Evolutionary conservation across 805 yeast genomes (phyloP), one percentile per base, ranked within the genome.

Genomic region (Ogataea dorogensis): DNA sequence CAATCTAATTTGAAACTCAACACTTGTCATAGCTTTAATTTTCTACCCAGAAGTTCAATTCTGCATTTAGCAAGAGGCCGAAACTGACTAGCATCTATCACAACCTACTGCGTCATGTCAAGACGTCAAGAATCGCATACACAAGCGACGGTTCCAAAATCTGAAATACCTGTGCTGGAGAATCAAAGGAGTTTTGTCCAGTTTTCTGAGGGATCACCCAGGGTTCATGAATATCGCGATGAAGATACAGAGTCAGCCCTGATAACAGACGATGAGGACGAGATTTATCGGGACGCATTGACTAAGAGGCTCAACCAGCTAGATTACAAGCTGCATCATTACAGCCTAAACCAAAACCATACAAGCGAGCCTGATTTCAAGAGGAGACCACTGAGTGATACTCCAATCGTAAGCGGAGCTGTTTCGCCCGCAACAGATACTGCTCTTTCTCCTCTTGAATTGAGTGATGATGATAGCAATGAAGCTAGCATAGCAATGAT

Each of bases 341-440:
- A 44, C 25, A 24, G 38, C n/a, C 23, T 44, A 13, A 19, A n/a
- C 5, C 27, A 26, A 21, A 24, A 12, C 12, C 17, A n/a, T 5
- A 5, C 22, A 4, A 16, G n/a, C 13, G 5, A n/a, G 10, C n/a
- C 21, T 15, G 30, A 28, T 3, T 83, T 83, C 60, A 78, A 81
- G 53, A 79, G 75, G 56, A 65, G 88, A 29, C 93, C 93, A 0
- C 62, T 78, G 35, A 79, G 81, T 27, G 93, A 83, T 51, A 83
- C 93, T 0, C 93, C 93, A 0, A 70, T 79, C 1, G 72, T 71
- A 8, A 77, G 83, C 19, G 65, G 68, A 3, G 64, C 70, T 52
- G 63, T 75, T 1, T 78, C 86, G 0, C 88, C 88, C 0, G 50
- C 56, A 17, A 36, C 42, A 9, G 37, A 45, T 10, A 14, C 24